Conservation (phyloP, 23 red algal species). For the Agarophyton chilense region DNA sequence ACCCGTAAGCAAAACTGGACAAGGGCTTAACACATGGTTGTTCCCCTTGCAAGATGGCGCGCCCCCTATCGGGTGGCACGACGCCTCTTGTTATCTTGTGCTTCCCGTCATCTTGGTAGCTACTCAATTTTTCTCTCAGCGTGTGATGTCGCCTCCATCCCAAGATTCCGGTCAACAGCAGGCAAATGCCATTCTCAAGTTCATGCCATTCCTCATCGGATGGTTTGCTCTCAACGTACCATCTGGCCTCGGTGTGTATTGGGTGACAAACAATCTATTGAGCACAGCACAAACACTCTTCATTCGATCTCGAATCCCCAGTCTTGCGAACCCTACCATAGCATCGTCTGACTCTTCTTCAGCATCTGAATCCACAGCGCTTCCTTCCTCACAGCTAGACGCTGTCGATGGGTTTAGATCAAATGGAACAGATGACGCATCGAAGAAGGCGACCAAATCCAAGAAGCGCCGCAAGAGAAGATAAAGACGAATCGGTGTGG, state of each 20-base stretch:
- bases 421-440: slow-evolving; percentile 6
- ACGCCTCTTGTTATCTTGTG: slow-evolving; percentile 90
- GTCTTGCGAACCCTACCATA: neutral
- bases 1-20: slow-evolving; percentile 81
- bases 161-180: slow-evolving; percentile 69
- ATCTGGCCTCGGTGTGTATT: slow-evolving; percentile 90
- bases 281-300: slow-evolving; percentile 89
- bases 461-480: slow-evolving; percentile 79
- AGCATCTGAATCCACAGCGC: neutral
- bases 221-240: slow-evolving; percentile 99
- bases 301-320: slow-evolving; percentile 74
- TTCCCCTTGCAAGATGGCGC: slow-evolving; percentile 94
- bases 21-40: slow-evolving; percentile 86
- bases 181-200: slow-evolving; percentile 83
- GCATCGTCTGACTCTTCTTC: neutral
- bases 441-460: slow-evolving; percentile 30
- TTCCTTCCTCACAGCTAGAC: slow-evolving; percentile 9
- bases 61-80: slow-evolving; percentile 98
- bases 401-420: slow-evolving; percentile 57
- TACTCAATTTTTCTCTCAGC: slow-evolving; percentile 81
- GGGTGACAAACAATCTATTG: slow-evolving; percentile 98
- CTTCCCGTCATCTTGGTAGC: slow-evolving; percentile 85
- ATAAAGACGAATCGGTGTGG: neutral
- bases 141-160: slow-evolving; percentile 77
- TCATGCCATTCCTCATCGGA: slow-evolving; percentile 96